Evolutionary conservation across 2,329 filamentous ascomycete genomes (phyloP).

Genomic region (Fusarium temperatum): DNA sequence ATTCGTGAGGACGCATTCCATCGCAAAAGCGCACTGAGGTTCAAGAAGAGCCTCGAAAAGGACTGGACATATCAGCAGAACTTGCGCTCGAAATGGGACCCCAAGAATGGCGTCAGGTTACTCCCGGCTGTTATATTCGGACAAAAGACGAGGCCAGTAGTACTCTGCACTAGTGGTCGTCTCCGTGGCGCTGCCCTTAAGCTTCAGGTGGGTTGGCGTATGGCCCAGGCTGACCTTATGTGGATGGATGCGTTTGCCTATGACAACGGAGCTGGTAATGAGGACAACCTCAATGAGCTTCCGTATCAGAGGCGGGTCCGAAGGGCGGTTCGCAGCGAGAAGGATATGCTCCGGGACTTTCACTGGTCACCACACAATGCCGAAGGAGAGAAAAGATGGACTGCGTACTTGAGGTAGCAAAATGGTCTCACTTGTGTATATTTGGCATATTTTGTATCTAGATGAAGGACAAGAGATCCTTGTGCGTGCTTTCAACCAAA

Average conservation of each 20-base stretch:
- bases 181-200: background rate
- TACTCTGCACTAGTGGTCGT: background rate
- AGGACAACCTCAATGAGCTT: background rate
- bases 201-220: background rate
- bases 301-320: background rate
- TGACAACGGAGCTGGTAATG: background rate
- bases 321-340: background rate
- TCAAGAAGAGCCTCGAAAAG: background rate
- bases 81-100: background rate
- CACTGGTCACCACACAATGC: background rate
- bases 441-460: background rate
- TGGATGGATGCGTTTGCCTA: background rate
- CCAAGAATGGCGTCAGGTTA: background rate
- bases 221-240: background rate
- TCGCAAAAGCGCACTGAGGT: background rate
- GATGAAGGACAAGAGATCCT: conserved; percentile 2
- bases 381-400: background rate
- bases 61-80: background rate
- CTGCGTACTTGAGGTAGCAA: background rate
- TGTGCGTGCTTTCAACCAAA: conserved; percentile 2
- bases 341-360: background rate
- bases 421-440: background rate
- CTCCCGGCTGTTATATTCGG: conserved; percentile 7
- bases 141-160: background rate
- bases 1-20: background rate